Conservation (phyloP, 2,329 filamentous ascomycete genomes). For the Cercospora zeae-maydis region DNA sequence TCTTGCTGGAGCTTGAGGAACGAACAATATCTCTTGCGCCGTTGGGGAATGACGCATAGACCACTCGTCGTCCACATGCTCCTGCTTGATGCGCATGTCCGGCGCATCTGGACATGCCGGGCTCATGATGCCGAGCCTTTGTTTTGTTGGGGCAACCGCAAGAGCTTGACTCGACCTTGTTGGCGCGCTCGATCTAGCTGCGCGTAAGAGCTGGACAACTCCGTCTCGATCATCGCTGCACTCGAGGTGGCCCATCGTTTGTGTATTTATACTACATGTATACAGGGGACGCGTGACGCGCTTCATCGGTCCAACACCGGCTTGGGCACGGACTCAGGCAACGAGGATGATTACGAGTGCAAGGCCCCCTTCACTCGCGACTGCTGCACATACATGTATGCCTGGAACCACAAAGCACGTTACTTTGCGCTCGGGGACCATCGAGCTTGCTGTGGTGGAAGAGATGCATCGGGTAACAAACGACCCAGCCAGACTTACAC, state of each 20-base stretch:
- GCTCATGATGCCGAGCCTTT: background rate
- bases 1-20: background rate
- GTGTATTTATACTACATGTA: background rate
- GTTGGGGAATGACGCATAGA: background rate
- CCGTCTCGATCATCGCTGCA: background rate
- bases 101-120: background rate
- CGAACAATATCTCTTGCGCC: background rate
- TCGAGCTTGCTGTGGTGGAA: no score
- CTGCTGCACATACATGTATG: background rate
- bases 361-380: background rate
- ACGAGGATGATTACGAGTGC: background rate
- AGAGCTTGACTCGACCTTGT: background rate
- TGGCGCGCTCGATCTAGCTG: background rate
- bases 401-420: background rate
- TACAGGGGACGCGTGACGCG: background rate
- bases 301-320: background rate
- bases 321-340: background rate
- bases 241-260: background rate
- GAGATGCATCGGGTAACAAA: no score
- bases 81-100: conserved; percentile 3
- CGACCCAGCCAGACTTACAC: no score
- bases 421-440: no score
- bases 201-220: background rate
- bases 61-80: background rate
- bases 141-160: background rate